Conservation (phyloP, 495 filamentous ascomycete genomes). For the Lasiosphaeria ovina region DNA sequence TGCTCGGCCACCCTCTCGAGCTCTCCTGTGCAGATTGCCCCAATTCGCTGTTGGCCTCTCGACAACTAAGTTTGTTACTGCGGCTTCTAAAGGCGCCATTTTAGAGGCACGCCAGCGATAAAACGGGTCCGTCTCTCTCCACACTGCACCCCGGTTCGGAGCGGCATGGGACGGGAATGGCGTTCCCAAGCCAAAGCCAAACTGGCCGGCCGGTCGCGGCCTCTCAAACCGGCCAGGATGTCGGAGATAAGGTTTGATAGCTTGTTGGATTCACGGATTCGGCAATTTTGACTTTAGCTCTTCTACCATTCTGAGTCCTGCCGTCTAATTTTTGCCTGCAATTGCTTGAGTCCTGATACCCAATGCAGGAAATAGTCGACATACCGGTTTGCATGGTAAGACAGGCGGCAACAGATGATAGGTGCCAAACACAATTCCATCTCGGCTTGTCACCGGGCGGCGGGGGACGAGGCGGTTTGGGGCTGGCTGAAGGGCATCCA, state of each 20-base stretch:
- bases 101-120: constrained; percentile 2
- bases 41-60: not conserved
- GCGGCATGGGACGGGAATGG: not conserved
- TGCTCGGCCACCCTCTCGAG: not conserved
- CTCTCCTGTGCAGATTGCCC: not conserved
- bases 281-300: not conserved
- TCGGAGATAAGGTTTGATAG: constrained; percentile 1
- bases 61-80: not conserved
- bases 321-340: not conserved
- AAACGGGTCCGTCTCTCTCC: not conserved
- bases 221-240: not conserved
- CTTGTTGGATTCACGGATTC: not conserved
- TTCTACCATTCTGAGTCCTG: not conserved
- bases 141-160: not conserved
- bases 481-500: too few species aligned
- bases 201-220: not conserved
- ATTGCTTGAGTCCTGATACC: not conserved
- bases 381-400: too few species aligned
- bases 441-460: too few species aligned
- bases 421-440: too few species aligned
- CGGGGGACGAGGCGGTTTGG: too few species aligned
- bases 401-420: too few species aligned
- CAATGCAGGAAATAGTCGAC: not conserved
- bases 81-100: not conserved
- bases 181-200: not conserved